Base-by-base conservation (phyloP, 169 alveolate genomes). In the Cryptosporidium ryanae region DNA sequence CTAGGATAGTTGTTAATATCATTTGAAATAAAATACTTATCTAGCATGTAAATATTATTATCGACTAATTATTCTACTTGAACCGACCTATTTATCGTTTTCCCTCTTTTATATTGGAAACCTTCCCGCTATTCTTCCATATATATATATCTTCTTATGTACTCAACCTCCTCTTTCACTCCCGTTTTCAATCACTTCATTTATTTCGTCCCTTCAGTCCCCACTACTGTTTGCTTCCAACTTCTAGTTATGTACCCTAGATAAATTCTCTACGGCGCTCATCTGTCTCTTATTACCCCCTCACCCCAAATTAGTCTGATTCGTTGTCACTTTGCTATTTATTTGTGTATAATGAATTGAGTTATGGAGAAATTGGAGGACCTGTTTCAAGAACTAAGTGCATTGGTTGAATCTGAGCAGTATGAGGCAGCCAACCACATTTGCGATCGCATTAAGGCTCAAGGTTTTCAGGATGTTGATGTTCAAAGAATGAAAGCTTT, bases 401-500 rank as follows among this genome's bases (percentile, higher is more conserved):
- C 31, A 32, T 27, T 76, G 25, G 87, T 76, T 12, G 65, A 76
- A 21, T 76, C 87, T 59, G 87, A 76, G 49, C 87, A 76, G 49
- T 59, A 76, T 32, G 87, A 76, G 64, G 59, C 71, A 57, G 87
- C 87, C 32, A 59, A 50, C 25, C 68, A 76, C 32, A 61, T 61
- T 32, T 76, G 87, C 59, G 71, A 76, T 21, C 57, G 29, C 57
- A 43, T 76, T 23, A 76, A 31, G 64, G 55, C 50, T 34, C 23
- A 17, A 12, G 87, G 90, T 21, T 63, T 82, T 66, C 23, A 18
- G 21, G 84, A 82, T 18, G 61, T 17, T 29, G 67, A 38, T 46
- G 90, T 70, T 27, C 44, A 55, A 57, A 61, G 71, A 48, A 66
- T 76, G 38, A 82, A 82, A 63, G 31, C 49, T 46, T 82, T 46